These are phyloP conservation scores for Lotmaria passim DNA, from an alignment of 208 protist species.

Conservation along the genomic window DNA sequence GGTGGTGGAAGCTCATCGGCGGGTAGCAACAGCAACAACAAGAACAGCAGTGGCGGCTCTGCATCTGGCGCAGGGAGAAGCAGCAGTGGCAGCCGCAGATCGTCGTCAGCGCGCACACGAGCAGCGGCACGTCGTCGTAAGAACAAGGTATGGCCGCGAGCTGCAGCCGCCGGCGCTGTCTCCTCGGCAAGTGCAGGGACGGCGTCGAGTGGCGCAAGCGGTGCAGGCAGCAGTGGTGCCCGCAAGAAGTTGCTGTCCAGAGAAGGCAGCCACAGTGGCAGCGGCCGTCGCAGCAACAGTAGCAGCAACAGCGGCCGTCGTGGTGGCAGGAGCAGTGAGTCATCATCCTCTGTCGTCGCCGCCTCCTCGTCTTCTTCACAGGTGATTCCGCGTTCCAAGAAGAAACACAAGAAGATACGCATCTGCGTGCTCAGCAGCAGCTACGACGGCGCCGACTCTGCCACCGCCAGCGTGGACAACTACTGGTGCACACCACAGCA, in stretches of 20 bases:
- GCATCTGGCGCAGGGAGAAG: not conserved
- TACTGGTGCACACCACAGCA: conserved; percentile 83
- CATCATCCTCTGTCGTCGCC: not conserved
- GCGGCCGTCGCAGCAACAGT: not conserved
- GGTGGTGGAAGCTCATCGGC: not conserved
- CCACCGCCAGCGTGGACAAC: conserved; percentile 77
- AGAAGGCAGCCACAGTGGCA: not conserved
- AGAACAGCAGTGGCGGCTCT: not conserved
- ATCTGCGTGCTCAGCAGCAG: conserved; percentile 87
- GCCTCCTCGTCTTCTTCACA: not conserved
- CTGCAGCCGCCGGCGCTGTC: not conserved
- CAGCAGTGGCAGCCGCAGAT: not conserved
- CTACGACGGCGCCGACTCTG: conserved; percentile 81
- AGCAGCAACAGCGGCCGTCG: not conserved
- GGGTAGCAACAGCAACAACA: not conserved
- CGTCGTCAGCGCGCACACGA: conserved; percentile 4
- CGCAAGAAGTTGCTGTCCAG: not conserved
- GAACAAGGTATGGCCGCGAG: conserved; percentile 2
- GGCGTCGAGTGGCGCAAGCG: not conserved
- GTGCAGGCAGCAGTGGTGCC: not conserved
- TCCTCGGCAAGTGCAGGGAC: not conserved
- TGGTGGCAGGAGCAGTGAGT: not conserved
- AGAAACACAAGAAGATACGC: conserved; percentile 48
- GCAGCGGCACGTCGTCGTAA: conserved; percentile 18
- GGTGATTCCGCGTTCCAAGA: conserved; percentile 16